A percentile compares a stretch with the other conserved stretches of the same genome.
These are phyloP conservation scores for Ustilago curta DNA, from an alignment of 1,284 basidiomycete genomes.

Conservation along the genomic window DNA sequence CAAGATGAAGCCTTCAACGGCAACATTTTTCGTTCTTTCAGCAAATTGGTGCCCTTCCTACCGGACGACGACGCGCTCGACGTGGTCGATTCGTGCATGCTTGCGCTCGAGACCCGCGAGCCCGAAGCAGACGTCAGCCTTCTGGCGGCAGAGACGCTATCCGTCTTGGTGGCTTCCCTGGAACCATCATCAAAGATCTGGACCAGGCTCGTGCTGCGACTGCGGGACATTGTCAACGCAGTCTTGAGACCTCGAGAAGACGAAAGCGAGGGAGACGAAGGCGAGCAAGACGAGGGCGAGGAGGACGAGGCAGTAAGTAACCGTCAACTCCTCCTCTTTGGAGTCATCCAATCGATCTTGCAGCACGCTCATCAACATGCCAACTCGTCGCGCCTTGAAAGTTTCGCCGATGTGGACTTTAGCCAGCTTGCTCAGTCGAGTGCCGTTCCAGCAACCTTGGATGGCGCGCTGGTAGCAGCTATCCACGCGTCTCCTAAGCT, in stretches of 20 bases:
- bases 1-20: neutral
- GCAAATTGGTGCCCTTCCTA: conserved; percentile 28
- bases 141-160: conserved; percentile 15
- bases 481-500: conserved; percentile 21
- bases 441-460: conserved; percentile 7
- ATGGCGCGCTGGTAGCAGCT: conserved; percentile 35
- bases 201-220: neutral
- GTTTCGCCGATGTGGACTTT: conserved; percentile 5
- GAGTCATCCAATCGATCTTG: conserved; percentile 17
- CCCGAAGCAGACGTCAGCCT: conserved; percentile 4
- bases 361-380: conserved; percentile 9
- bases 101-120: conserved; percentile 4
- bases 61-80: conserved; percentile 4
- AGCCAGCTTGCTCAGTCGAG: neutral
- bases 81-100: conserved; percentile 1
- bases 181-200: conserved; percentile 1
- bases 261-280: neutral
- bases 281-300: neutral
- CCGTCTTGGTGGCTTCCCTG: conserved; percentile 10
- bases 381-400: neutral
- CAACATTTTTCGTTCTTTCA: conserved; percentile 11
- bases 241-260: neutral
- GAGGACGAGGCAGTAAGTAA: neutral
- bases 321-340: conserved; percentile 15
- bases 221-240: conserved; percentile 12